A percentile compares a stretch with the other conserved stretches of the same genome.
Conservation (phyloP, 257 asterid genomes). For the Solanum tarapatanum region DNA sequence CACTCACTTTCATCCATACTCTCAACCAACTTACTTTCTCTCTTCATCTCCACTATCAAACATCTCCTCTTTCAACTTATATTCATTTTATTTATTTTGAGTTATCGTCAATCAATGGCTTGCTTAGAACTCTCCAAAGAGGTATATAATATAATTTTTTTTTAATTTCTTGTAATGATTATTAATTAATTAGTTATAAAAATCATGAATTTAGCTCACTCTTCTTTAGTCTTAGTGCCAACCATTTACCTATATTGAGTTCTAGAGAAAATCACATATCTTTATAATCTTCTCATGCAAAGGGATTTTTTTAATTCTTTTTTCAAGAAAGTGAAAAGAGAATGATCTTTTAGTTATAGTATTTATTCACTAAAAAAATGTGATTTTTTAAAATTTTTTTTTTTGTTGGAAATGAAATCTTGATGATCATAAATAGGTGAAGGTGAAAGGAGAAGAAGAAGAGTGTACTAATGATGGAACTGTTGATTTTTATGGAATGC, state of each 20-base stretch:
- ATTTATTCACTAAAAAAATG: not conserved
- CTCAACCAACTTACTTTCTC: not conserved
- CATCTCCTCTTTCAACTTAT: not conserved
- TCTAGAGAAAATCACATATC: not conserved
- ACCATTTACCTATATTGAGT: not conserved
- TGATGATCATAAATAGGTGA: constrained; percentile 17
- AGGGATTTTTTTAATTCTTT: not conserved
- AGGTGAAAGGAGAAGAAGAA: constrained; percentile 25
- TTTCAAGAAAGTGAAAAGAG: not conserved
- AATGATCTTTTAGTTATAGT: not conserved
- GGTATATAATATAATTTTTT: constrained; percentile 12
- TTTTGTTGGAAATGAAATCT: not conserved
- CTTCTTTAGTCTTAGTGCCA: not conserved
- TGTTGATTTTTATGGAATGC: constrained; percentile 61
- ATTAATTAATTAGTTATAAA: not conserved
- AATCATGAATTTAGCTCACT: not conserved
- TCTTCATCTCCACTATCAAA: not conserved
- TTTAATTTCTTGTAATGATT: not conserved
- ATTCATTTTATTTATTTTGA: not conserved
- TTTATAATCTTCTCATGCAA: constrained; percentile 1
- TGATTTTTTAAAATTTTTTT: not conserved
- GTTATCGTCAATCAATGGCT: constrained; percentile 34
- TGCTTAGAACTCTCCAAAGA: constrained; percentile 38
- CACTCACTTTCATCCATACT: constrained; percentile 1
- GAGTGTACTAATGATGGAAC: constrained; percentile 60